These are phyloP conservation scores for Fusarium graminum DNA, from an alignment of 2,329 filamentous ascomycete species.

Conservation along the genomic window DNA sequence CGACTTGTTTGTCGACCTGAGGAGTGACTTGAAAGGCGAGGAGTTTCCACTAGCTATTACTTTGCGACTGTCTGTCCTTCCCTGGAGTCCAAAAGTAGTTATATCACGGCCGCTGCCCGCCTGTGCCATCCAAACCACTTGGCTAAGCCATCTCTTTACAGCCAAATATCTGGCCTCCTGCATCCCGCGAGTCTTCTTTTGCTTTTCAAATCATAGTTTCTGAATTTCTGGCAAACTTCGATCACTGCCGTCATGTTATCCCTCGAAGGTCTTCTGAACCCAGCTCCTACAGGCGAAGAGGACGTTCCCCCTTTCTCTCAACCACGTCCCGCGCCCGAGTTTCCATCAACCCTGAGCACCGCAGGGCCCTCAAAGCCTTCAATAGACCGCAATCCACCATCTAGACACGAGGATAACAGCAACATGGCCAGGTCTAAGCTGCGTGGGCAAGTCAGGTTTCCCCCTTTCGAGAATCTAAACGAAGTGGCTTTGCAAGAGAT, in stretches of 20 bases:
- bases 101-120: conserved; percentile 50
- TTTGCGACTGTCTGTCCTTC: conserved; percentile 44
- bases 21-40: conserved; percentile 42
- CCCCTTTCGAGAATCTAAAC: conserved; percentile 77
- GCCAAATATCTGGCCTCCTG: conserved; percentile 22
- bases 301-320: conserved; percentile 54
- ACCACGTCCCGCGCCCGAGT: conserved; percentile 53
- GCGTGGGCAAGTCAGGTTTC: conserved; percentile 78
- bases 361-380: conserved; percentile 20
- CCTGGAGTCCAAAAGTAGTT: conserved; percentile 44
- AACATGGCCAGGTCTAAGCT: conserved; percentile 67
- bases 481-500: conserved; percentile 69
- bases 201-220: conserved; percentile 6
- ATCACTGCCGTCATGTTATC: conserved; percentile 67
- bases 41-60: conserved; percentile 42
- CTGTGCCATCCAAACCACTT: conserved; percentile 44
- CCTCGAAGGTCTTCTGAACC: conserved; percentile 75
- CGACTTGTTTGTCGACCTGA: conserved; percentile 49
- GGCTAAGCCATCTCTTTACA: conserved; percentile 37
- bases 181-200: conserved; percentile 24
- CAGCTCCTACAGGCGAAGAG: conserved; percentile 61
- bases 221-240: conserved; percentile 34
- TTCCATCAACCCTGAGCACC: conserved; percentile 30
- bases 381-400: conserved; percentile 29
- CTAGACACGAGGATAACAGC: conserved; percentile 62